phyloP scores from a whole-genome alignment of 23 red algal species.

The Agarophyton chilense region DNA sequence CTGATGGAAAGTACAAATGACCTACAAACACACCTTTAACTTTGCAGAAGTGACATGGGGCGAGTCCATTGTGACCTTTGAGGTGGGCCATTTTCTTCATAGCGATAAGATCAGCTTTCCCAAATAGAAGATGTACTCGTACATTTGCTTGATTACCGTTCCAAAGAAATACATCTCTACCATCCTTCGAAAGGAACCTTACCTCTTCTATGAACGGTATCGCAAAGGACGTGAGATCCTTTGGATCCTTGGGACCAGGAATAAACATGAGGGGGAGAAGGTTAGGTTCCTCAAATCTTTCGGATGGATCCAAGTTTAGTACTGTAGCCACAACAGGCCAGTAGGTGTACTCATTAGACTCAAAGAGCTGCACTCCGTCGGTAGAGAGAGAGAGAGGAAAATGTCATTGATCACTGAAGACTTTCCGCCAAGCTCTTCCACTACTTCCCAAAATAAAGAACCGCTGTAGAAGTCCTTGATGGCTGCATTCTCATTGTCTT shows the following conservation, averaged over 20 bases:
- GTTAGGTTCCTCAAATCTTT: not conserved
- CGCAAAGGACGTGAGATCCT: not conserved
- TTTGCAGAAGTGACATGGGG: too few species aligned
- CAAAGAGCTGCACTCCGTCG: slow-evolving; percentile 11
- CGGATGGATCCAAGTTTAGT: not conserved
- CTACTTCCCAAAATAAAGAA: not conserved
- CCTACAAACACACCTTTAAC: not conserved
- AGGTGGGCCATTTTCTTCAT: too few species aligned
- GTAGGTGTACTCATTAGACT: slow-evolving; percentile 6
- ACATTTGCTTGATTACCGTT: too few species aligned
- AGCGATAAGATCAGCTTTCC: too few species aligned
- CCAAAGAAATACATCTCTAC: not conserved
- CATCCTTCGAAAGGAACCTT: not conserved
- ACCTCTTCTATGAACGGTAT: not conserved
- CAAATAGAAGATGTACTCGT: too few species aligned
- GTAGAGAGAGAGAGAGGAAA: not conserved
- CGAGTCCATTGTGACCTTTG: too few species aligned
- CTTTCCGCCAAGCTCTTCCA: not conserved
- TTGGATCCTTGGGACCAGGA: slow-evolving; percentile 13
- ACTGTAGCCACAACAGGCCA: slow-evolving; percentile 17
- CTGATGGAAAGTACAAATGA: not conserved
- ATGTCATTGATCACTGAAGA: slow-evolving; percentile 14
- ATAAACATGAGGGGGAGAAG: not conserved
- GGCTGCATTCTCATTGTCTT: not conserved
- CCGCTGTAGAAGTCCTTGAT: not conserved